Evolutionary conservation across 768 basidiomycete genomes (phyloP).

Genomic region (Auriscalpium microsporum): DNA sequence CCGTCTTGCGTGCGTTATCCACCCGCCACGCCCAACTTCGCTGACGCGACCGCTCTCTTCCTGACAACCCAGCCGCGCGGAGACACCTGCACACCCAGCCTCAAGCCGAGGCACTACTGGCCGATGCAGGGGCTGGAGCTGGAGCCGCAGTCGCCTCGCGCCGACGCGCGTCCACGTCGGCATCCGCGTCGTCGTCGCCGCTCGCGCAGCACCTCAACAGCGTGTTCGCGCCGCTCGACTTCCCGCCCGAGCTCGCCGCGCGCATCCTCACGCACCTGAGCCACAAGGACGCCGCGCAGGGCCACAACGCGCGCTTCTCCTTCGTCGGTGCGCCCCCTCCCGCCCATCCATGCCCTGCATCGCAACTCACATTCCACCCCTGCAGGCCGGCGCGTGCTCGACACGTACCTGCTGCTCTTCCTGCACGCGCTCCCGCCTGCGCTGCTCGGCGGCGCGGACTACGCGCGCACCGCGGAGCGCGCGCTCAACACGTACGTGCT

Average conservation of each 20-base stretch:
- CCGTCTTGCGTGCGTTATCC: too few relatives aligned
- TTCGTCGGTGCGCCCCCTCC: conserved; percentile 53
- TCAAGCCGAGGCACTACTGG: too few relatives aligned
- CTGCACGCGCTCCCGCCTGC: conserved; percentile 44
- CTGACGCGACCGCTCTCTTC: too few relatives aligned
- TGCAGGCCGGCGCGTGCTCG: conserved; percentile 67
- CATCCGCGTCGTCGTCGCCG: neutral
- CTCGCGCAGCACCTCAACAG: conserved; percentile 49
- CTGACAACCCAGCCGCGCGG: too few relatives aligned
- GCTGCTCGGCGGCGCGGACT: conserved; percentile 40
- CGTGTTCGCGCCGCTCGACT: conserved; percentile 57
- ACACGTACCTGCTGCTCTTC: conserved; percentile 68
- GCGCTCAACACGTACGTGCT: conserved; percentile 62
- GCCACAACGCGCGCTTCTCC: conserved; percentile 64
- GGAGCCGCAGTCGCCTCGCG: too few relatives aligned
- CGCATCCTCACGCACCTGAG: conserved; percentile 74
- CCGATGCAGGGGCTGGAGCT: too few relatives aligned
- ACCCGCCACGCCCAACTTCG: too few relatives aligned
- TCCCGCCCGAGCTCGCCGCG: conserved; percentile 61
- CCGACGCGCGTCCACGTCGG: neutral
- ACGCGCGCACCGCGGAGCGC: conserved; percentile 46
- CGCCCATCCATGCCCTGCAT: too few relatives aligned
- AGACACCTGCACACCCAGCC: too few relatives aligned
- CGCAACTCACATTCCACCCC: neutral
- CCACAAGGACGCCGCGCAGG: conserved; percentile 53